A percentile compares a stretch with the other conserved stretches of the same genome.
phyloP scores from a whole-genome alignment of 176 grass and related monocot genomes.

The Oryza glumipatula region DNA sequence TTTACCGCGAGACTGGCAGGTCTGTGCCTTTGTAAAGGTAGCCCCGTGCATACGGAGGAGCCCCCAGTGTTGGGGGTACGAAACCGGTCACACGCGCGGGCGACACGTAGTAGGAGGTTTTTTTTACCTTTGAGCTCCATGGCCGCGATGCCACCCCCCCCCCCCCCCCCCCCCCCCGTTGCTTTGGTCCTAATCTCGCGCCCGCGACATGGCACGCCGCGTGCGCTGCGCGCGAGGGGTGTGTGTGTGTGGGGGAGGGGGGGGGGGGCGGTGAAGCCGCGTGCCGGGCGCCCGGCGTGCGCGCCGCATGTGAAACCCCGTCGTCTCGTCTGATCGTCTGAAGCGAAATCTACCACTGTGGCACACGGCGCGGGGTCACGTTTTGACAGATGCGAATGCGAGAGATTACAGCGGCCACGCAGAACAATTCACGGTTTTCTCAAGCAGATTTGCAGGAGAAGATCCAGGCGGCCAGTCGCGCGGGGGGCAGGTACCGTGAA shows the following conservation, averaged over 20 bases:
- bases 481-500: background rate
- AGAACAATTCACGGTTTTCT: background rate
- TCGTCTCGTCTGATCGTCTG: background rate
- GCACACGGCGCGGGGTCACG: too few relatives aligned
- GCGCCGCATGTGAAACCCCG: slow-evolving; percentile 27
- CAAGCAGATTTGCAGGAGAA: background rate
- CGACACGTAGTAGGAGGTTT: slow-evolving; percentile 11
- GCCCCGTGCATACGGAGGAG: background rate
- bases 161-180: background rate
- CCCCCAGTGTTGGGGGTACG: slow-evolving; percentile 27
- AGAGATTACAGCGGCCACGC: background rate
- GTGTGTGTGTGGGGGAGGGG: too few relatives aligned
- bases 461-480: too few relatives aligned
- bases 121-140: background rate
- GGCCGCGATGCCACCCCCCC: background rate
- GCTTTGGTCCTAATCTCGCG: background rate
- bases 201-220: background rate
- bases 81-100: slow-evolving; percentile 25
- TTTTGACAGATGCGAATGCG: background rate
- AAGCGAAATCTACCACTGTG: background rate
- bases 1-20: slow-evolving; percentile 13
- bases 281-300: background rate
- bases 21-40: slow-evolving; percentile 5
- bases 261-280: background rate
- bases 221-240: background rate